These are phyloP conservation scores for Thalassiosira hispida DNA, from an alignment of 352 stramenopile genomes.

Conservation along the genomic window DNA sequence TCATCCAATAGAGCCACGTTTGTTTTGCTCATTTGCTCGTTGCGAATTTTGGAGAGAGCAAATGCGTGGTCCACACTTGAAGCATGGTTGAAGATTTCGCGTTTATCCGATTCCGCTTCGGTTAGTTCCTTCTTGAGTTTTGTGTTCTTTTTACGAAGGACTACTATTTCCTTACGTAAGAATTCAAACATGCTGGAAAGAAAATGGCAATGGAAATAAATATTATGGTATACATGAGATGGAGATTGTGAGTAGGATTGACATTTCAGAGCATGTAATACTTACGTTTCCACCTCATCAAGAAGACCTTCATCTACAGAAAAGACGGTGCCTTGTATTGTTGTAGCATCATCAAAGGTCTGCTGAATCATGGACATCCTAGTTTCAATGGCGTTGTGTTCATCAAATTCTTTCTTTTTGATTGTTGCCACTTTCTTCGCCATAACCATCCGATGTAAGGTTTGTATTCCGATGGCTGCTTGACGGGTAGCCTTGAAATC, in stretches of 20 bases:
- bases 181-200: constrained; percentile 57
- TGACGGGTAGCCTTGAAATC: constrained; percentile 22
- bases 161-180: constrained; percentile 55
- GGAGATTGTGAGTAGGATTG: neutral
- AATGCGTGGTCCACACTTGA: constrained; percentile 45
- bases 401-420: constrained; percentile 44
- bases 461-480: constrained; percentile 42
- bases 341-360: constrained; percentile 53
- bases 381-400: constrained; percentile 38
- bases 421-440: constrained; percentile 22
- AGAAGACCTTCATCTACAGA: constrained; percentile 59
- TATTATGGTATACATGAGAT: neutral
- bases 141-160: constrained; percentile 55
- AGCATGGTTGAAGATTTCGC: constrained; percentile 56
- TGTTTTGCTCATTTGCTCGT: constrained; percentile 55
- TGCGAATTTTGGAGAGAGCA: constrained; percentile 54
- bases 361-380: constrained; percentile 57
- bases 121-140: constrained; percentile 55
- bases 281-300: constrained; percentile 57
- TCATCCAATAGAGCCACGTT: constrained; percentile 47
- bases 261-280: neutral
- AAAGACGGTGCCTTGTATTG: constrained; percentile 48
- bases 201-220: neutral
- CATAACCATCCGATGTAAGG: constrained; percentile 33
- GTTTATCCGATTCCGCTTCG: constrained; percentile 55